Evolutionary conservation across 257 asterid species (phyloP).

Genomic region (Nicotiana otophora): DNA sequence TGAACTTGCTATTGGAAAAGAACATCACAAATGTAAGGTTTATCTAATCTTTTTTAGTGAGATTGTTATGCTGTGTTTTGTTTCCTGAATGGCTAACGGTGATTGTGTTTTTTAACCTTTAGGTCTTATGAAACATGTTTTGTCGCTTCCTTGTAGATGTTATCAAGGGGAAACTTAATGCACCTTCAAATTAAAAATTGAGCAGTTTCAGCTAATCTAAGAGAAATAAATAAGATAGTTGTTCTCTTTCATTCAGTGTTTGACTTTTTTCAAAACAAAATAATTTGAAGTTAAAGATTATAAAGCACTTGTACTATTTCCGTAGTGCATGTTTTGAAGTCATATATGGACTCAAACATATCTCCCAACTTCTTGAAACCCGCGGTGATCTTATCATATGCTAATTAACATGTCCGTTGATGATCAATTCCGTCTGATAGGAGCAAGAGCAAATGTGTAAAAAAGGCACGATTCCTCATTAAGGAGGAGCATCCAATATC

Average conservation of each 20-base stretch:
- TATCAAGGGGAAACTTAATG: background rate
- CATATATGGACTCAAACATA: background rate
- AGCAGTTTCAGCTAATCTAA: background rate
- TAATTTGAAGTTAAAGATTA: background rate
- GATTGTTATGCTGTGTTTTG: background rate
- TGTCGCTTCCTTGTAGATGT: background rate
- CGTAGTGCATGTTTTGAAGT: background rate
- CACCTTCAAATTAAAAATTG: background rate
- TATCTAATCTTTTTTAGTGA: background rate
- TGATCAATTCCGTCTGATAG: background rate
- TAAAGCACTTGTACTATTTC: background rate
- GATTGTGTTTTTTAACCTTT: background rate
- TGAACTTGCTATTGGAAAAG: conserved; percentile 71
- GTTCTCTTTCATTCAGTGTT: background rate
- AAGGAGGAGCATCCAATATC: background rate
- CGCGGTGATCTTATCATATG: background rate
- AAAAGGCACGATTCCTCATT: background rate
- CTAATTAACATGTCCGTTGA: background rate
- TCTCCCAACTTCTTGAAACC: background rate
- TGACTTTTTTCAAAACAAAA: background rate
- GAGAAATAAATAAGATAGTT: background rate
- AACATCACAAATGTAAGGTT: conserved; percentile 81
- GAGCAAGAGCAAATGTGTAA: background rate
- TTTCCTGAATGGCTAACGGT: background rate
- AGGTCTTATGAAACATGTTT: conserved; percentile 2